phyloP scores from a whole-genome alignment of 768 basidiomycete genomes.

The Tubosaeta sp. region DNA sequence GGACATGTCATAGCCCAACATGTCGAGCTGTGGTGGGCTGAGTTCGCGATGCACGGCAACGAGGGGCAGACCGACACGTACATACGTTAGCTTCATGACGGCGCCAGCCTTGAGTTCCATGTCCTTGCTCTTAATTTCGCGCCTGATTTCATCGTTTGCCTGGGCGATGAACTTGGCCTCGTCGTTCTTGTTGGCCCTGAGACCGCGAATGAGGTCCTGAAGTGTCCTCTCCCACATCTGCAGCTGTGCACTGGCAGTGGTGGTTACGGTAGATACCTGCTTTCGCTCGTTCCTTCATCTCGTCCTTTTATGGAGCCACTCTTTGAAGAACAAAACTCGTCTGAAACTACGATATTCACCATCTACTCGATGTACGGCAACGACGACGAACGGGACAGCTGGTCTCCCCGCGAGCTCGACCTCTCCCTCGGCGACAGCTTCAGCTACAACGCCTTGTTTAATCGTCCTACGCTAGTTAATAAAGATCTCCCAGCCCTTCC shows the following conservation, averaged over 20 bases:
- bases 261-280: background rate
- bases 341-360: conserved; percentile 74
- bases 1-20: conserved; percentile 92
- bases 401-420: conserved; percentile 41
- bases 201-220: conserved; percentile 91
- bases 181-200: conserved; percentile 93
- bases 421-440: conserved; percentile 31
- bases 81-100: conserved; percentile 93
- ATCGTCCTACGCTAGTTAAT: conserved; percentile 14
- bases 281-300: background rate
- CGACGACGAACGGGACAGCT: conserved; percentile 45
- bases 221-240: conserved; percentile 95
- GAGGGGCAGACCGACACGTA: conserved; percentile 41
- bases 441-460: conserved; percentile 32
- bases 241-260: background rate
- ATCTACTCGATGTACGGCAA: conserved; percentile 88
- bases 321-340: conserved; percentile 43
- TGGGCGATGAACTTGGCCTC: conserved; percentile 88
- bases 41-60: background rate
- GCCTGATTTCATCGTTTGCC: conserved; percentile 90
- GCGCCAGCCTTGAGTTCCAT: conserved; percentile 97
- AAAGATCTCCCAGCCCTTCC: conserved; percentile 23
- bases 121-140: conserved; percentile 88
- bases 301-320: conserved; percentile 38
- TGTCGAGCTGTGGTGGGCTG: conserved; percentile 68